Base-by-base conservation (phyloP, 2,329 filamentous ascomycete genomes). In the Fusarium duplospermum region DNA sequence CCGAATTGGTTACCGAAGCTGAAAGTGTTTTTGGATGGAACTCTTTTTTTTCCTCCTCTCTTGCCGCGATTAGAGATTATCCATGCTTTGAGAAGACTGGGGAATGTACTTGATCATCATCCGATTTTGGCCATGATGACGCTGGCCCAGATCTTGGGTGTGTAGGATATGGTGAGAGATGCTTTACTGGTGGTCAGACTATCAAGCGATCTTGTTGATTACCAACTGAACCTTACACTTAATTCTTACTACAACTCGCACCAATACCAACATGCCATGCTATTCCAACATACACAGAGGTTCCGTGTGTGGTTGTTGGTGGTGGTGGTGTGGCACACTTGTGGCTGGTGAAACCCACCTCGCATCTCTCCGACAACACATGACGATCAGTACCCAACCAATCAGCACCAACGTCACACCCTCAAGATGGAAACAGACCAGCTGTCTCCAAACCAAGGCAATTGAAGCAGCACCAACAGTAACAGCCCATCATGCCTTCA, bases 341-440 rank as follows among this genome's bases (percentile, higher is more conserved):
- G 45, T 47, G 35, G 50, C 52, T 67, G 50, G 29, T 54, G 36
- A 27, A 18, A 18, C 47, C 47, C 24, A 31, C 24, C 47, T 50
- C 22, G 36, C 52, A 27, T 40, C 42, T 40, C 47, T 56, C 11
- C 9, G 33, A 29, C 47, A 42, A 50, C 65, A 68, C 67, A 69
- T 45, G 58, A 69, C n/a, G 56, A n/a, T 38, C 27, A 47, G 16
- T 20, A 50, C 54, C 35, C 6, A 35, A 35, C 57, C 47, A 68
- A 63, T 67, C 33, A 63, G 40, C 40, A 27, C 13, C 50, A 45
- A 38, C 65, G 54, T 45, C 60, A 67, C 70, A 64, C 35, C 63
- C 27, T 52, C 50, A 65, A 31, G 42, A 66, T 69, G 66, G 67
- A 72, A 66, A 69, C 54, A 66, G 66, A 71, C 69, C 66, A 71